Conservation (phyloP, 2,329 filamentous ascomycete genomes). For the Bipolaris sorokiniana region DNA sequence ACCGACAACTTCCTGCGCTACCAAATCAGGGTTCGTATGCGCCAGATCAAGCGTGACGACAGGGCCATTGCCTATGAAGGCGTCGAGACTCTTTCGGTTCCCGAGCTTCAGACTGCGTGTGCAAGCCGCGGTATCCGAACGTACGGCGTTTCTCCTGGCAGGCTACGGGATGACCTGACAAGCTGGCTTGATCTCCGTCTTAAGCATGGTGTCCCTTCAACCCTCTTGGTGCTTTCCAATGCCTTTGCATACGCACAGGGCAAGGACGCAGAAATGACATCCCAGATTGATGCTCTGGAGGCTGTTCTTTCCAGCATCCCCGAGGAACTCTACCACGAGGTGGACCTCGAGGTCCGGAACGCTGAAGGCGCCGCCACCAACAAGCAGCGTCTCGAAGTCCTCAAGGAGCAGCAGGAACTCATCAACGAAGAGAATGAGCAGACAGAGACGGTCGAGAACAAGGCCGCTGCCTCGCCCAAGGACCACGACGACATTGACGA, state of each 20-base stretch:
- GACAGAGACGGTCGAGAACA: constrained; percentile 74
- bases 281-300: constrained; percentile 90
- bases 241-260: constrained; percentile 95
- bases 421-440: constrained; percentile 98
- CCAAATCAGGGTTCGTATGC: constrained; percentile 95
- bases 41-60: constrained; percentile 98
- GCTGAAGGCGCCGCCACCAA: constrained; percentile 97
- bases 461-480: constrained; percentile 76
- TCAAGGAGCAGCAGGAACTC: constrained; percentile 97
- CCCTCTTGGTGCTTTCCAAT: constrained; percentile 92
- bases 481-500: constrained; percentile 95
- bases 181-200: constrained; percentile 94
- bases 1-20: constrained; percentile 98
- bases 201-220: constrained; percentile 94
- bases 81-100: constrained; percentile 89
- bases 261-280: constrained; percentile 81
- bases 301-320: constrained; percentile 93
- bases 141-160: constrained; percentile 85
- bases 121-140: constrained; percentile 91
- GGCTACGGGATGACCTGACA: constrained; percentile 86
- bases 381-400: constrained; percentile 96
- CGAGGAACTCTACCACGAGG: constrained; percentile 98
- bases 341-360: constrained; percentile 96
- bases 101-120: constrained; percentile 90
- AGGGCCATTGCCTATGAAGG: constrained; percentile 92